Percentiles rank a stretch among this genome's conserved stretches.
phyloP scores from a whole-genome alignment of 2,329 filamentous ascomycete species.

The Cladosporium colombiae region DNA sequence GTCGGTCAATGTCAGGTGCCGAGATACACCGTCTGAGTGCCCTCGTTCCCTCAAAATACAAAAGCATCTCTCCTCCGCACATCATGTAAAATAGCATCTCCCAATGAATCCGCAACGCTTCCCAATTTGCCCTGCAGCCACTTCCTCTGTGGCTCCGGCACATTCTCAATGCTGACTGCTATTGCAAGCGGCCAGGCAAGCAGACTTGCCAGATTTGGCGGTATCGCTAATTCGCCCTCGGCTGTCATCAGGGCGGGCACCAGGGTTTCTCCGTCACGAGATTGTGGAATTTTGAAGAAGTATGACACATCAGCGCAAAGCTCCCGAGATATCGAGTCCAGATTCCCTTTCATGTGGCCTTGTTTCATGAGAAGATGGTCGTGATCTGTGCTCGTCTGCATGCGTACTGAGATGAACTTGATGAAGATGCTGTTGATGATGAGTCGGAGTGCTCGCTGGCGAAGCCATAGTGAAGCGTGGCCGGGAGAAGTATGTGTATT shows the following conservation, averaged over 20 bases:
- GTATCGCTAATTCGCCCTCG: constrained; percentile 2
- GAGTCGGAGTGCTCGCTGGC: constrained; percentile 28
- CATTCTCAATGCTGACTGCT: constrained; percentile 17
- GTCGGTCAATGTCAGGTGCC: neutral
- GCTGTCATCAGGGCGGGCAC: neutral
- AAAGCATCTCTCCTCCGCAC: constrained; percentile 13
- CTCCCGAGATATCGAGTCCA: constrained; percentile 16
- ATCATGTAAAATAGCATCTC: constrained; percentile 5
- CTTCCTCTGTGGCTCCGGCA: constrained; percentile 15
- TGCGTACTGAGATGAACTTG: constrained; percentile 10
- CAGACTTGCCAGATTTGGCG: constrained; percentile 10
- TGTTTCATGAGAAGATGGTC: constrained; percentile 5
- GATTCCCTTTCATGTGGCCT: constrained; percentile 3
- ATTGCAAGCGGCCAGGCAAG: constrained; percentile 19
- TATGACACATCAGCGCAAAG: constrained; percentile 16
- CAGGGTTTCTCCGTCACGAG: neutral
- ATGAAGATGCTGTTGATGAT: constrained; percentile 28
- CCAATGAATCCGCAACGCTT: constrained; percentile 9
- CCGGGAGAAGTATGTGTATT: constrained; percentile 24
- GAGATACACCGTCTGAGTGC: neutral
- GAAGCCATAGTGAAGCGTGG: constrained; percentile 30
- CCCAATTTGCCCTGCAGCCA: constrained; percentile 14
- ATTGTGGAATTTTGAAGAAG: constrained; percentile 1
- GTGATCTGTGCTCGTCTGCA: constrained; percentile 11
- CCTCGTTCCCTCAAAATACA: constrained; percentile 5